A percentile compares a stretch with the other conserved stretches of the same genome.
Conservation (phyloP, 163 green algal species). For the Smithsoniella earleae region DNA sequence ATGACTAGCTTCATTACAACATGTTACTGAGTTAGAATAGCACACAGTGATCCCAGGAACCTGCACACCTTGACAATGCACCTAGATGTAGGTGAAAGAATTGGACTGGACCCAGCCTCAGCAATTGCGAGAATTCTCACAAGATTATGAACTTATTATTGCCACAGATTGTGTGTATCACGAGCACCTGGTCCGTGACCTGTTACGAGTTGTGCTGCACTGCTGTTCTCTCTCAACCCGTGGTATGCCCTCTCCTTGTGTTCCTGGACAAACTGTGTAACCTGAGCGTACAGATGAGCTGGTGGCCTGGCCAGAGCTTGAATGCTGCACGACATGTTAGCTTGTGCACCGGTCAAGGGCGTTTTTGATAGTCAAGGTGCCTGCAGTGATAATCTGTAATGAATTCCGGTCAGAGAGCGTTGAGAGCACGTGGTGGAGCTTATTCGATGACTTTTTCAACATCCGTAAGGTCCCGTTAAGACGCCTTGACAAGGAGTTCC, state of each 20-base stretch:
- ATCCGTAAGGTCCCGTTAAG: neutral
- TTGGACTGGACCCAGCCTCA: conserved; percentile 24
- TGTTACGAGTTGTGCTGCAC: conserved; percentile 12
- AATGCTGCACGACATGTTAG: too few species aligned
- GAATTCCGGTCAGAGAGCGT: conserved; percentile 25
- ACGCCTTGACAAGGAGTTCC: neutral
- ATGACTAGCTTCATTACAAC: too few species aligned
- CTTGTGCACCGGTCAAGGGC: too few species aligned
- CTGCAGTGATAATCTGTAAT: conserved; percentile 26
- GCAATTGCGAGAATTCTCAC: neutral
- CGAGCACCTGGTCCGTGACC: conserved; percentile 11
- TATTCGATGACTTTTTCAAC: neutral
- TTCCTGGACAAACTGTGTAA: too few species aligned
- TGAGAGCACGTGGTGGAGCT: neutral
- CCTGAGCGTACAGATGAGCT: too few species aligned
- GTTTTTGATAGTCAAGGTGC: too few species aligned
- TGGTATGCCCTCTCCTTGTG: too few species aligned
- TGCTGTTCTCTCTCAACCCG: too few species aligned
- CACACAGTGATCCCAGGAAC: too few species aligned
- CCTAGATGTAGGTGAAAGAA: neutral
- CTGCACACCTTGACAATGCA: too few species aligned
- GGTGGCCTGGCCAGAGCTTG: too few species aligned
- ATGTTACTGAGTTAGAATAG: too few species aligned
- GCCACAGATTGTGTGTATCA: conserved; percentile 17
- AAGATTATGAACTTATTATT: neutral